phyloP scores from a whole-genome alignment of 805 yeast species.

The Suhomyces prunicola region DNA sequence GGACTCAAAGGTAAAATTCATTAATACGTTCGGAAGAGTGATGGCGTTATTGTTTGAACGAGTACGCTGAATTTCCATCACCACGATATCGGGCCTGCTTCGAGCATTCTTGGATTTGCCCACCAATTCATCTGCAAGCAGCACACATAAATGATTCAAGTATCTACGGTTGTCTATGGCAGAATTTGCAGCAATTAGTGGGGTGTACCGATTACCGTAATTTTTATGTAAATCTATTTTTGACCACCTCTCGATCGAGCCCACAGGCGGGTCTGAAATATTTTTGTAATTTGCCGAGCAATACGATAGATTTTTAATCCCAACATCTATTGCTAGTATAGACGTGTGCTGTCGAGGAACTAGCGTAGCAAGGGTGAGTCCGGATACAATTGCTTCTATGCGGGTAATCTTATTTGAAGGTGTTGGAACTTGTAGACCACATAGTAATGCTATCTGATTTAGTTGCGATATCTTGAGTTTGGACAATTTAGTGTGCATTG shows the following conservation, averaged over 20 bases:
- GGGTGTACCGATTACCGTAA: conserved; percentile 15
- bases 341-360: conserved; percentile 8
- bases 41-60: conserved; percentile 30
- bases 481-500: not conserved
- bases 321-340: conserved; percentile 36
- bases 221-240: conserved; percentile 23
- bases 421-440: conserved; percentile 19
- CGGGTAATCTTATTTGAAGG: conserved; percentile 15
- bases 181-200: conserved; percentile 6
- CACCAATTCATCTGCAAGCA: conserved; percentile 20
- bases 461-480: conserved; percentile 9
- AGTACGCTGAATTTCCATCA: conserved; percentile 41
- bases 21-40: conserved; percentile 38
- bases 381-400: conserved; percentile 6
- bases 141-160: conserved; percentile 18
- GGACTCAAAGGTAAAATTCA: conserved; percentile 38
- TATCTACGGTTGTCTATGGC: conserved; percentile 28
- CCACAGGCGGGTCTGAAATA: not conserved
- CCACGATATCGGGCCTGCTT: conserved; percentile 22
- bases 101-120: conserved; percentile 2
- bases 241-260: conserved; percentile 17
- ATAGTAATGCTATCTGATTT: conserved; percentile 17
- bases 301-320: conserved; percentile 40
- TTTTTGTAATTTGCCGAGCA: conserved; percentile 16
- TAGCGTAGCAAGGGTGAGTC: conserved; percentile 7